phyloP scores from a whole-genome alignment of 179 eudicot genomes.

The Carnegiea gigantea region DNA sequence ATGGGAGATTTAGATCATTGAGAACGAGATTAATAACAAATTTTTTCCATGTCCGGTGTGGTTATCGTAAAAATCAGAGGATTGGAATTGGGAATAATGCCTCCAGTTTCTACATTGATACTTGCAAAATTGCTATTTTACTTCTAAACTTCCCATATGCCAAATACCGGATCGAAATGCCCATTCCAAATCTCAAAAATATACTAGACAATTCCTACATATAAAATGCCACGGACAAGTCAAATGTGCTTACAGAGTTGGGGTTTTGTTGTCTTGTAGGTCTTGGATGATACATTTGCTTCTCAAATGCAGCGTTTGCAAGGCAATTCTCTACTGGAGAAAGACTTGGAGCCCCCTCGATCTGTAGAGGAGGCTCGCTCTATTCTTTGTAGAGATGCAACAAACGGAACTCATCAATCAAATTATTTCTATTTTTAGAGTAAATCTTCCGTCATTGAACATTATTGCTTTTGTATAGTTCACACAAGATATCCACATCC shows the following conservation, averaged over 20 bases:
- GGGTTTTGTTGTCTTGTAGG: constrained; percentile 29
- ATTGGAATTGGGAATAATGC: not conserved
- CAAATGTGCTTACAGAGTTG: not conserved
- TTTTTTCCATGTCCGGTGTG: too few species aligned
- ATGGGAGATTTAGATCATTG: too few species aligned
- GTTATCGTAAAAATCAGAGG: too few species aligned
- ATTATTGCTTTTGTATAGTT: not conserved
- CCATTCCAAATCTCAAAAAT: too few species aligned
- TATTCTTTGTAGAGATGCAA: constrained; percentile 65
- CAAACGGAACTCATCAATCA: constrained; percentile 53
- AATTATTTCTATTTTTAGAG: constrained; percentile 49
- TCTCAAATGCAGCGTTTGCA: constrained; percentile 84
- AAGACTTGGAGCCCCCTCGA: constrained; percentile 80
- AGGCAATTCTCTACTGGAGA: constrained; percentile 74
- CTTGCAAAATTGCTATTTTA: too few species aligned
- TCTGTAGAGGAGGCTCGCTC: constrained; percentile 82
- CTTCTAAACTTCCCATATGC: not conserved
- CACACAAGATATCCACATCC: not conserved
- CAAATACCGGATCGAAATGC: too few species aligned
- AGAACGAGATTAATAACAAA: too few species aligned
- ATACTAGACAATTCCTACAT: too few species aligned
- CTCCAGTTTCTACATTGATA: too few species aligned
- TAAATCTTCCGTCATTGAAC: not conserved
- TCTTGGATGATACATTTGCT: constrained; percentile 76
- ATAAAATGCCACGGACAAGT: too few species aligned